Evolutionary conservation across 202 grass and related monocot species (phyloP).

Genomic region (Schoenoplectus tabernaemontani): DNA sequence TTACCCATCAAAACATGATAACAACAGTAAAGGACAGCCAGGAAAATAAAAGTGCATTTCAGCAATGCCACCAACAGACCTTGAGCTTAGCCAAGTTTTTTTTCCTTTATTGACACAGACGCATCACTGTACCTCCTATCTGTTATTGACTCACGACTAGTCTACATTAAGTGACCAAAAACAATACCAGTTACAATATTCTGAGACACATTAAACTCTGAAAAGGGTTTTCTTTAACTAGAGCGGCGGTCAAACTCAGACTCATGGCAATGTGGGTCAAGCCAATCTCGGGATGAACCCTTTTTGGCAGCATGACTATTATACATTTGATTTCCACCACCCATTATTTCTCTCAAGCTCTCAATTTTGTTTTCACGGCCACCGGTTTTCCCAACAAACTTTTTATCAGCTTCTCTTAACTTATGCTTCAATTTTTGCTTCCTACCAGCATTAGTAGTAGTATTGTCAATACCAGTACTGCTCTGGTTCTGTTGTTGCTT

Average conservation of each 20-base stretch:
- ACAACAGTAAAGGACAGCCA: neutral
- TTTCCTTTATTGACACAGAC: neutral
- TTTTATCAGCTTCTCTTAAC: conserved; percentile 74
- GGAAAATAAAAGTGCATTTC: neutral
- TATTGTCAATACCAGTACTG: neutral
- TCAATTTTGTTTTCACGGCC: conserved; percentile 64
- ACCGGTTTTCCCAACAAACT: conserved; percentile 28
- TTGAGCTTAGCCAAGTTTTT: neutral
- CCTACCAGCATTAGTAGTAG: conserved; percentile 18
- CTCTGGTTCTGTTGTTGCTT: conserved; percentile 37
- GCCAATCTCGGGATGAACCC: conserved; percentile 56
- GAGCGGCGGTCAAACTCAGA: conserved; percentile 62
- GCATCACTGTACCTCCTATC: neutral
- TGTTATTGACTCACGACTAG: neutral
- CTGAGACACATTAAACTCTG: neutral
- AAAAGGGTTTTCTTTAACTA: neutral
- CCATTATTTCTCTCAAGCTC: conserved; percentile 60
- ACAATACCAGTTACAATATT: neutral
- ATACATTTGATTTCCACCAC: conserved; percentile 23
- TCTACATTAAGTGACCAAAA: neutral
- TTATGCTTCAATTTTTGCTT: conserved; percentile 77
- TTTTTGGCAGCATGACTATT: conserved; percentile 17
- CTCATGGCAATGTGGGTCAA: conserved; percentile 79
- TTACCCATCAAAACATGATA: neutral
- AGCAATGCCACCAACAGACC: neutral